phyloP scores from a whole-genome alignment of 208 protist genomes.

The Trypanosoma boissoni region DNA sequence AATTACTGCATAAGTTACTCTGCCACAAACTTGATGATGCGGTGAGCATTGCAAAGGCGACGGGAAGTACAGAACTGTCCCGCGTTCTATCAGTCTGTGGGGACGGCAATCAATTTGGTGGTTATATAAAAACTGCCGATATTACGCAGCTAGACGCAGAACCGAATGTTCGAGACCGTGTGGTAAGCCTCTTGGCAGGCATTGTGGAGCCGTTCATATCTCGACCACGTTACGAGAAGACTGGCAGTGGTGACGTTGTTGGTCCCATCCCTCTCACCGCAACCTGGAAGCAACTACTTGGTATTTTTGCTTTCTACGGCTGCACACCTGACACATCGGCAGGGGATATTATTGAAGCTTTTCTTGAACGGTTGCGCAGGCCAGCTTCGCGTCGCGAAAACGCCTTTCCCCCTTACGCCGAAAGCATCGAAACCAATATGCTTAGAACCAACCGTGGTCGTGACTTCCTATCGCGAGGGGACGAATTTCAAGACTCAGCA shows the following conservation, averaged over 20 bases:
- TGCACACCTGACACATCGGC: conserved; percentile 73
- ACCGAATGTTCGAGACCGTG: conserved; percentile 55
- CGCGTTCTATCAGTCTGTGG: conserved; percentile 77
- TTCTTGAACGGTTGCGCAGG: conserved; percentile 61
- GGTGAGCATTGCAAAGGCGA: conserved; percentile 32
- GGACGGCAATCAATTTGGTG: conserved; percentile 82
- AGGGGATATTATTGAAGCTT: conserved; percentile 67
- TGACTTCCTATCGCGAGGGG: conserved; percentile 59
- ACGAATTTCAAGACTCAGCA: conserved; percentile 69
- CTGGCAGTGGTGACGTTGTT: conserved; percentile 14
- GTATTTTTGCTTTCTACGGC: conserved; percentile 86
- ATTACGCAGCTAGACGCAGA: conserved; percentile 35
- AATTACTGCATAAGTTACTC: conserved; percentile 77
- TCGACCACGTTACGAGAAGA: conserved; percentile 48
- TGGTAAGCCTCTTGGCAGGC: conserved; percentile 79
- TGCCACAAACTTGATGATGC: conserved; percentile 74
- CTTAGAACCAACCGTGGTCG: conserved; percentile 44
- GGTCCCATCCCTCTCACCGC: conserved; percentile 38
- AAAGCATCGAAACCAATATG: conserved; percentile 32
- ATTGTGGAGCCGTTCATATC: conserved; percentile 80
- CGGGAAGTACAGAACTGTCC: conserved; percentile 53
- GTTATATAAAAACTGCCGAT: conserved; percentile 65
- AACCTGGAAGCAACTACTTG: conserved; percentile 91
- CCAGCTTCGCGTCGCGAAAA: conserved; percentile 43
- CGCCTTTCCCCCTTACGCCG: conserved; percentile 76